Evolutionary conservation across 164 flowering plant genomes (phyloP).

Genomic region (Stephania japonica): DNA sequence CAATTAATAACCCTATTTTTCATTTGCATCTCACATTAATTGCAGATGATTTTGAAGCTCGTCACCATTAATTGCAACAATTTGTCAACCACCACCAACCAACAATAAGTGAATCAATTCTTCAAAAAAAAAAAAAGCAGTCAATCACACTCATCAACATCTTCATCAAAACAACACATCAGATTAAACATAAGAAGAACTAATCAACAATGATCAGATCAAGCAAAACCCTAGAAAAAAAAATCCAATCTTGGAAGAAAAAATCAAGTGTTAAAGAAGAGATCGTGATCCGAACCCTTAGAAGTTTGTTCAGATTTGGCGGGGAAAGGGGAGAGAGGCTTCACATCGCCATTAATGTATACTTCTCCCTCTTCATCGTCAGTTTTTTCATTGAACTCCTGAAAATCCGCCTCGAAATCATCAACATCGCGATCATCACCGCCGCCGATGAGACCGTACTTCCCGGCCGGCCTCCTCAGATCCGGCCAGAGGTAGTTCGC

Average conservation of each 20-base stretch:
- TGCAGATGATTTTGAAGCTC: neutral
- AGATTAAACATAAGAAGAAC: neutral
- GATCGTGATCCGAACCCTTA: conserved; percentile 11
- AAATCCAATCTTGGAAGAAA: neutral
- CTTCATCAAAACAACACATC: neutral
- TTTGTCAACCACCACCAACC: neutral
- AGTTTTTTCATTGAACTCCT: conserved; percentile 55
- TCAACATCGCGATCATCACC: conserved; percentile 38
- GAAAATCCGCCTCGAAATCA: conserved; percentile 89
- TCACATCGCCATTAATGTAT: conserved; percentile 21
- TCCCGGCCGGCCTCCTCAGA: conserved; percentile 26
- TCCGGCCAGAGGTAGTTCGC: conserved; percentile 51
- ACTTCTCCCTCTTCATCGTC: conserved; percentile 30
- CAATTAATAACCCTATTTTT: neutral
- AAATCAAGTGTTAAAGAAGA: neutral
- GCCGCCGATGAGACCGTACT: conserved; percentile 22
- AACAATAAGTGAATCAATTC: too few relatives aligned
- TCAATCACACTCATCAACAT: neutral
- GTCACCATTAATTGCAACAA: neutral
- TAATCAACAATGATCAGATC: neutral
- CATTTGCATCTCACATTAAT: neutral
- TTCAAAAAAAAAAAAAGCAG: too few relatives aligned
- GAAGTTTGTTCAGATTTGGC: conserved; percentile 23
- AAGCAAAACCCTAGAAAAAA: neutral
- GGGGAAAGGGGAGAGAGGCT: conserved; percentile 37